A percentile compares a stretch with the other conserved stretches of the same genome.
These are phyloP conservation scores for Botrytis fabae DNA, from an alignment of 2,329 filamentous ascomycete genomes.

Conservation along the genomic window DNA sequence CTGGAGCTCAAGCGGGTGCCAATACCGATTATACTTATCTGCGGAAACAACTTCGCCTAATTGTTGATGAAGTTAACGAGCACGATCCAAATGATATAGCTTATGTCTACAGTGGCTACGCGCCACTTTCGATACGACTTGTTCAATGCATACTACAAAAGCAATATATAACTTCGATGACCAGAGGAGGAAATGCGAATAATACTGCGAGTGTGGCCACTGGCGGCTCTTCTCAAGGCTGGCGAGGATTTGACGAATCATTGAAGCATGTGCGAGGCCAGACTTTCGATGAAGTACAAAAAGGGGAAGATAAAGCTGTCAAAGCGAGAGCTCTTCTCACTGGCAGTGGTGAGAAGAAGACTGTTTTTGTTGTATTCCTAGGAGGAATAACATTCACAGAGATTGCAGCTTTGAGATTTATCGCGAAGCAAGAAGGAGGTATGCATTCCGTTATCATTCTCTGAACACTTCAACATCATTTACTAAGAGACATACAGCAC, in stretches of 20 bases:
- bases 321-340: conserved; percentile 82
- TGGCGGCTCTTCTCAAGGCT: conserved; percentile 70
- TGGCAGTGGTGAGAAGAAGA: conserved; percentile 74
- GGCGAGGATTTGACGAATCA: conserved; percentile 91
- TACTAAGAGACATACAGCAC: conserved; percentile 47
- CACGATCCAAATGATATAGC: conserved; percentile 90
- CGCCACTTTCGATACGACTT: conserved; percentile 84
- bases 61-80: conserved; percentile 96
- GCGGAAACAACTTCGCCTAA: conserved; percentile 81
- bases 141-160: conserved; percentile 95
- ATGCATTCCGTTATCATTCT: conserved; percentile 21
- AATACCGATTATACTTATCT: conserved; percentile 91
- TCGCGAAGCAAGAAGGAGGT: conserved; percentile 80
- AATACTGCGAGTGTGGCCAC: conserved; percentile 49
- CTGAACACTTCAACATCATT: conserved; percentile 12
- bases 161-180: conserved; percentile 71
- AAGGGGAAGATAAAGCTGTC: conserved; percentile 87
- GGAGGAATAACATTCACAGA: conserved; percentile 97
- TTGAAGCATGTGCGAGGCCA: conserved; percentile 84
- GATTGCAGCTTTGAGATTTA: conserved; percentile 88
- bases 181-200: conserved; percentile 58
- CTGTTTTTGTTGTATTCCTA: conserved; percentile 92
- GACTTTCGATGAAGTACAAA: conserved; percentile 90
- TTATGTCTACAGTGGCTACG: conserved; percentile 98
- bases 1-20: conserved; percentile 55